Evolutionary conservation across 441 rosid species (phyloP).

Genomic region (Bruguiera hainesii): DNA sequence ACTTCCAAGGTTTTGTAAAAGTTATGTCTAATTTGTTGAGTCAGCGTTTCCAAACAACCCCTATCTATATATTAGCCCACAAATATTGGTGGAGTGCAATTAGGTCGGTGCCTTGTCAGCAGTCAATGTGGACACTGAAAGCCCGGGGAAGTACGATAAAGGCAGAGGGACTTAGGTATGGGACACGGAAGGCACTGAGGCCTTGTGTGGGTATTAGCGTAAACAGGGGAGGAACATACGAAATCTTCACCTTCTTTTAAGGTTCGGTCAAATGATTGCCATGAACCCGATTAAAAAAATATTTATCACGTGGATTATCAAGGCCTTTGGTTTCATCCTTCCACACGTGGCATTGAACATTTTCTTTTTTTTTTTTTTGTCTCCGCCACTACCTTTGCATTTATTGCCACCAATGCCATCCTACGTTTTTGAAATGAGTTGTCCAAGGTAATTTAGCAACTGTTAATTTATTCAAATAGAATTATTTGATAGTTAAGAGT

Average conservation of each 20-base stretch:
- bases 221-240: constrained; percentile 12
- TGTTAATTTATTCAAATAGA: no score
- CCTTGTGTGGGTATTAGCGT: constrained; percentile 16
- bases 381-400: not conserved
- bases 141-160: no score
- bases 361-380: no score
- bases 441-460: not conserved
- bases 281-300: constrained; percentile 21
- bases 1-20: no score
- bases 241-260: constrained; percentile 22
- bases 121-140: no score
- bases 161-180: not conserved
- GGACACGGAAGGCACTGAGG: not conserved
- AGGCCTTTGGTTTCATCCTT: constrained; percentile 22
- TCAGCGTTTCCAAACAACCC: no score
- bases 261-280: constrained; percentile 50
- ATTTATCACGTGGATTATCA: constrained; percentile 28
- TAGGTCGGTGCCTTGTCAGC: no score
- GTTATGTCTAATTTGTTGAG: no score
- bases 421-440: not conserved
- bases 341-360: constrained; percentile 33
- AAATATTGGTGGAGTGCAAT: no score
- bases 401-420: constrained; percentile 14
- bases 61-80: no score
- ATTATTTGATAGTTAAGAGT: no score